Evolutionary conservation across 441 rosid genomes (phyloP), one percentile per base, ranked within the genome.

Genomic region (Aleurites moluccanus): DNA sequence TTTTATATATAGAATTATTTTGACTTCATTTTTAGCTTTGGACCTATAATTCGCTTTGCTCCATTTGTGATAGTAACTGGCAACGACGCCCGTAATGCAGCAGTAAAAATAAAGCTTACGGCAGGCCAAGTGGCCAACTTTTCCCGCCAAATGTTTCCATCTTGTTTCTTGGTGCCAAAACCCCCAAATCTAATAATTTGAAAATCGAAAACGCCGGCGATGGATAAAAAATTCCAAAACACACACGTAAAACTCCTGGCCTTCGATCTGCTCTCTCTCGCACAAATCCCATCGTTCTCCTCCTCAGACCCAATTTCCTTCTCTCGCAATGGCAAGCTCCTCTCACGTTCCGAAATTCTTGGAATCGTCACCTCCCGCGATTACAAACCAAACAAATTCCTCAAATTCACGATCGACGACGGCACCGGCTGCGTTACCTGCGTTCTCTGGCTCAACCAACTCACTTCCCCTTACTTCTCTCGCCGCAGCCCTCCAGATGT

Each of bases 371-470:
- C 89, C 80, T 89, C 82, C 72, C 85, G 90, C 27, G 93, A 91
- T 59, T 63, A 68, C 74, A 89, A 88, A 30, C 91, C 86, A n/a
- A 45, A 49, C 74, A 88, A 84, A 75, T 96, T 90, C 84, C 86
- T 93, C 77, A 91, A 87, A 73, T 96, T 96, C 83, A 65, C 72
- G 0, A 59, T 96, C 77, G 97, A 91, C 67, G 97, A 92, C 69
- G 89, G 95, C 72, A 93, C 97, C 20, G 88, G 88, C 30, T 83
- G 82, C 78, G 55, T 88, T 78, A 73, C 80, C 70, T 93, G 98
- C 85, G 0, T 96, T 73, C 82, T 96, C 78, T 92, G 97, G 97
- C 97, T 93, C 70, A 96, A 96, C 88, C 96, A 89, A 0, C 80
- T 80, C 71, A 71, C 80, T 18, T 90, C 96, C 63, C 84, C 85